Percentiles rank a stretch among this genome's conserved stretches.
Evolutionary conservation across 106 monocot genomes (phyloP).

Genomic region (Dendrobium nobile): DNA sequence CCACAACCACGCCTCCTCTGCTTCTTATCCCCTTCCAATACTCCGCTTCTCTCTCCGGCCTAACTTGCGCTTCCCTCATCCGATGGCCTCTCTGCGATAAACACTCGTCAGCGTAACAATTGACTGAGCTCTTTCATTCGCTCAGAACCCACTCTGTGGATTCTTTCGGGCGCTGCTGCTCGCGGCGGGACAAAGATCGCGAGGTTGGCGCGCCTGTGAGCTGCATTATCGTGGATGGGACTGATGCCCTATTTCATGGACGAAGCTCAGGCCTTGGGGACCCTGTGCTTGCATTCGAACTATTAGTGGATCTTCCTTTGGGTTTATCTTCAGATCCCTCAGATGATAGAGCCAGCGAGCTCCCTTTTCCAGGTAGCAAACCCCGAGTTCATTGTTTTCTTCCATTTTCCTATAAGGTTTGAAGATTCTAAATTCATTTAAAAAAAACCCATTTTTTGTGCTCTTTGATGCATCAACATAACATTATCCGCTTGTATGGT

Average conservation of each 20-base stretch:
- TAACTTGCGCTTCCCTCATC: constrained; percentile 37
- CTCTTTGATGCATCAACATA: no score
- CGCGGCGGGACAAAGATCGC: not conserved
- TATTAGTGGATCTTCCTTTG: no score
- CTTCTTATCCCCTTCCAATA: not conserved
- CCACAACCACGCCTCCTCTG: not conserved
- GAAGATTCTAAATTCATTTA: no score
- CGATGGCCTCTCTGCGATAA: constrained; percentile 26
- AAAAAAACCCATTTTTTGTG: no score
- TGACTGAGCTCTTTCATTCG: constrained; percentile 18
- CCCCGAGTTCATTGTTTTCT: no score
- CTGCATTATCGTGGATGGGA: constrained; percentile 31
- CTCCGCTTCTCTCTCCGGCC: constrained; percentile 9
- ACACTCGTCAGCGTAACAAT: constrained; percentile 2
- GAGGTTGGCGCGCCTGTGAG: constrained; percentile 23
- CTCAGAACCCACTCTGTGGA: constrained; percentile 8
- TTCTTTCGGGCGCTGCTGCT: not conserved
- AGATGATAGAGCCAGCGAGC: constrained; percentile 20
- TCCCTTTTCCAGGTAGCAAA: not conserved
- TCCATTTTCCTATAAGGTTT: no score
- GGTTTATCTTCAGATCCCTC: no score
- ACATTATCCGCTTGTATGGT: no score
- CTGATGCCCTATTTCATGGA: constrained; percentile 22
- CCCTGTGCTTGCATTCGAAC: constrained; percentile 24
- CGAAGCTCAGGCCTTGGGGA: constrained; percentile 28